Conservation (phyloP, 495 filamentous ascomycete genomes). For the Tuber calosporum region DNA sequence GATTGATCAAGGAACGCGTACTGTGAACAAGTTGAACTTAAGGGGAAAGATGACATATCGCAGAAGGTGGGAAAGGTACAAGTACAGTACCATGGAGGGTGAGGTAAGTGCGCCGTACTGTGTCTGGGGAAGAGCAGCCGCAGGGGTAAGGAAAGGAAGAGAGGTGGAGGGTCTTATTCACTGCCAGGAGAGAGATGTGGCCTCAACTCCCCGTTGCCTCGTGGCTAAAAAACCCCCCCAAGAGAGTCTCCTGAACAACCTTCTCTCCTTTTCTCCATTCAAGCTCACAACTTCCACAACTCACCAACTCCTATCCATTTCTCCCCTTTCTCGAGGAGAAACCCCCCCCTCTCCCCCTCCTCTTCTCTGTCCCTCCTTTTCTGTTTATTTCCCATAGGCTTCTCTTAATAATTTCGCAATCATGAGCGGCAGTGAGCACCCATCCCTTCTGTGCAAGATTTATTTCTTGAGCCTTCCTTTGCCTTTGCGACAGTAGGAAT, state of each 20-base stretch:
- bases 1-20: background rate
- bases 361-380: conserved; percentile 29
- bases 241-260: conserved; percentile 34
- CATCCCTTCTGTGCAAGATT: conserved; percentile 10
- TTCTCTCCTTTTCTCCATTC: conserved; percentile 22
- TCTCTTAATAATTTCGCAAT: conserved; percentile 44
- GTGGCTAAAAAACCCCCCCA: conserved; percentile 31
- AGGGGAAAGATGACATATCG: background rate
- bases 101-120: background rate
- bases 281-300: conserved; percentile 23
- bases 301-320: conserved; percentile 21
- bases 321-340: conserved; percentile 26
- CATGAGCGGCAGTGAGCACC: conserved; percentile 55
- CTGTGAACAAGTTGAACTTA: background rate
- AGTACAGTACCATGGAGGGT: background rate
- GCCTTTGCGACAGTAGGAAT: conserved; percentile 10
- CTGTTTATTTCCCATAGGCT: conserved; percentile 28
- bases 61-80: background rate
- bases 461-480: conserved; percentile 18
- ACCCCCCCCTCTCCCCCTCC: conserved; percentile 20
- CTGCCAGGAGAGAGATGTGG: conserved; percentile 33
- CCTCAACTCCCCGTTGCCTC: conserved; percentile 34
- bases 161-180: background rate
- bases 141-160: background rate
- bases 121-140: background rate